phyloP scores from a whole-genome alignment of 2,329 filamentous ascomycete species.

The Nemania serpens region DNA sequence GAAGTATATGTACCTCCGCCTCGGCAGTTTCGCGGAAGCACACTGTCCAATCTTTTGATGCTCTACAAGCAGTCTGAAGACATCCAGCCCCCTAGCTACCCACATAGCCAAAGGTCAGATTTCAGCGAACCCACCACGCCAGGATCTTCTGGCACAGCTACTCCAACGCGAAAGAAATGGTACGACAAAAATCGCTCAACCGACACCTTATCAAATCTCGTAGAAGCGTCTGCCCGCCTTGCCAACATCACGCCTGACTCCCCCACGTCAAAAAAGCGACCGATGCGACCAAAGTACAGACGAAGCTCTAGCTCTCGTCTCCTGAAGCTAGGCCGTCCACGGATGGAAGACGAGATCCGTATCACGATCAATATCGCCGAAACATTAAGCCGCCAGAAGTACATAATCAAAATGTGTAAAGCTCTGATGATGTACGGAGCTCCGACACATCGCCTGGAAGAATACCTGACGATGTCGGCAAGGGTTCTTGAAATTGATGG shows the following conservation, averaged over 20 bases:
- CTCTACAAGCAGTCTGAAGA: slow-evolving; percentile 49
- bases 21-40: slow-evolving; percentile 49
- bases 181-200: slow-evolving; percentile 54
- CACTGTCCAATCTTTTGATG: slow-evolving; percentile 52
- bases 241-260: slow-evolving; percentile 42
- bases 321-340: slow-evolving; percentile 44
- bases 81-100: slow-evolving; percentile 30
- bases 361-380: slow-evolving; percentile 61
- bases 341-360: slow-evolving; percentile 51
- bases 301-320: slow-evolving; percentile 43
- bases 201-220: slow-evolving; percentile 53
- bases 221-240: slow-evolving; percentile 51
- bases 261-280: slow-evolving; percentile 27
- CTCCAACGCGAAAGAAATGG: slow-evolving; percentile 53
- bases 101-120: slow-evolving; percentile 37
- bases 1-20: slow-evolving; percentile 49
- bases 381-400: slow-evolving; percentile 79
- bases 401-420: slow-evolving; percentile 81
- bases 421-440: slow-evolving; percentile 90
- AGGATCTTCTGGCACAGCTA: slow-evolving; percentile 47
- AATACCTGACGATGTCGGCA: slow-evolving; percentile 89
- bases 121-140: slow-evolving; percentile 41
- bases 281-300: slow-evolving; percentile 46
- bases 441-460: slow-evolving; percentile 87
- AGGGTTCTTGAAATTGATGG: slow-evolving; percentile 87